Percentiles rank a stretch among this genome's conserved stretches.
Conservation (phyloP, 495 filamentous ascomycete genomes). For the Aspergillus carlsbadensis region DNA sequence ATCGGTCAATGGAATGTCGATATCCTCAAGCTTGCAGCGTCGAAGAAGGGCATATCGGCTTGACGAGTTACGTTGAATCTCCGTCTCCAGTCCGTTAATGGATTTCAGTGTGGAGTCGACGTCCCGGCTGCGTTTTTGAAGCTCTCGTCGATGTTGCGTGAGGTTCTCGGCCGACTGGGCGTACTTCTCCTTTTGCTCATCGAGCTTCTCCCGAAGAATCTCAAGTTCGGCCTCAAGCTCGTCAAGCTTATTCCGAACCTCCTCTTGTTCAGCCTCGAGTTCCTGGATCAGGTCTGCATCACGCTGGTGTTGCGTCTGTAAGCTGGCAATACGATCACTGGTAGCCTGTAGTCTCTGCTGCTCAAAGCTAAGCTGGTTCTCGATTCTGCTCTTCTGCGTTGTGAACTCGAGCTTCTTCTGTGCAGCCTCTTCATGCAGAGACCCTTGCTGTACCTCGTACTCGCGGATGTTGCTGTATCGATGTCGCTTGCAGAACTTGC, state of each 20-base stretch:
- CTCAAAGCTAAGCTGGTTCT: conserved; percentile 79
- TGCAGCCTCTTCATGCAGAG: conserved; percentile 80
- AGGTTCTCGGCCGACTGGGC: conserved; percentile 72
- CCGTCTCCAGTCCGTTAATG: conserved; percentile 73
- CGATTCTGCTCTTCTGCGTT: conserved; percentile 75
- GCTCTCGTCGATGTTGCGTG: conserved; percentile 74
- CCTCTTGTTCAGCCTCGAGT: conserved; percentile 70
- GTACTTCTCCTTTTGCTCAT: conserved; percentile 62
- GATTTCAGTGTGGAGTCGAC: conserved; percentile 77
- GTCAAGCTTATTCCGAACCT: conserved; percentile 70
- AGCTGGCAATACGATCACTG: conserved; percentile 62
- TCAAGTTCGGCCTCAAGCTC: conserved; percentile 74
- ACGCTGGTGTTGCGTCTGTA: conserved; percentile 64
- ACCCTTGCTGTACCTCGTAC: conserved; percentile 91
- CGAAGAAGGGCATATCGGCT: conserved; percentile 80
- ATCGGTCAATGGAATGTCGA: conserved; percentile 75
- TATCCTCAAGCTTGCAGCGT: conserved; percentile 90
- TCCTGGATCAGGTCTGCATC: conserved; percentile 64
- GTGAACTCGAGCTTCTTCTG: conserved; percentile 85
- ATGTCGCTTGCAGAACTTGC: conserved; percentile 79
- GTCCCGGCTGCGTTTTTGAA: conserved; percentile 78
- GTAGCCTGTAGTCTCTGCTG: conserved; percentile 65
- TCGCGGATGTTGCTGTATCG: conserved; percentile 87
- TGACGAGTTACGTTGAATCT: conserved; percentile 78
- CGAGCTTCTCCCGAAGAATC: conserved; percentile 67